phyloP scores from a whole-genome alignment of 139 green algal species.

The Chlamydomonas asymmetrica region DNA sequence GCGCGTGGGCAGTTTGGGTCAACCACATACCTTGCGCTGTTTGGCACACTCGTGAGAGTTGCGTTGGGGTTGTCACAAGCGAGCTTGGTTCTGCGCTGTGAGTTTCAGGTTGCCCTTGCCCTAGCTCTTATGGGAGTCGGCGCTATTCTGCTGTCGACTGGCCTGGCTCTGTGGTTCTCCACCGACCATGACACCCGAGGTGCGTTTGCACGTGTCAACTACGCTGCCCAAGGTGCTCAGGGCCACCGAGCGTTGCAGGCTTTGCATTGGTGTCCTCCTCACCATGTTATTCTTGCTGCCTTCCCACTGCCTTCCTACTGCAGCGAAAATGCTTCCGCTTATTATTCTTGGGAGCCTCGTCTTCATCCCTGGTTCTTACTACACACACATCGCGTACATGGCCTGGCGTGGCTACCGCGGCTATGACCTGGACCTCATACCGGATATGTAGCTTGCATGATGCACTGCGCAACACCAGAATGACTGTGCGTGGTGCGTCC shows the following conservation, averaged over 20 bases:
- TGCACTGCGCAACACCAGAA: no score
- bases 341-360: slow-evolving; percentile 37
- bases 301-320: neutral
- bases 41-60: no score
- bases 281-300: neutral
- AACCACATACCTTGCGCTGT: no score
- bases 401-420: slow-evolving; percentile 31
- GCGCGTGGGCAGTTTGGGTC: no score
- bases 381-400: slow-evolving; percentile 40
- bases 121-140: slow-evolving; percentile 3
- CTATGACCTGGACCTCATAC: slow-evolving; percentile 39
- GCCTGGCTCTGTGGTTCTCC: slow-evolving; percentile 16
- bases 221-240: no score
- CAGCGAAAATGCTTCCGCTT: slow-evolving; percentile 28
- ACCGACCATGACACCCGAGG: neutral
- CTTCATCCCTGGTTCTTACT: slow-evolving; percentile 46
- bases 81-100: no score
- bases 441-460: slow-evolving; percentile 38
- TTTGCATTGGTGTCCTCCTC: neutral
- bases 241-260: no score
- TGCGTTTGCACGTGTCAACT: neutral
- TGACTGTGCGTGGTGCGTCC: no score
- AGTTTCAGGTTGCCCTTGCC: slow-evolving; percentile 22
- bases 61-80: no score
- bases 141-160: slow-evolving; percentile 1